phyloP scores from a whole-genome alignment of 2,329 filamentous ascomycete species.

The Trichoderma hamatum region DNA sequence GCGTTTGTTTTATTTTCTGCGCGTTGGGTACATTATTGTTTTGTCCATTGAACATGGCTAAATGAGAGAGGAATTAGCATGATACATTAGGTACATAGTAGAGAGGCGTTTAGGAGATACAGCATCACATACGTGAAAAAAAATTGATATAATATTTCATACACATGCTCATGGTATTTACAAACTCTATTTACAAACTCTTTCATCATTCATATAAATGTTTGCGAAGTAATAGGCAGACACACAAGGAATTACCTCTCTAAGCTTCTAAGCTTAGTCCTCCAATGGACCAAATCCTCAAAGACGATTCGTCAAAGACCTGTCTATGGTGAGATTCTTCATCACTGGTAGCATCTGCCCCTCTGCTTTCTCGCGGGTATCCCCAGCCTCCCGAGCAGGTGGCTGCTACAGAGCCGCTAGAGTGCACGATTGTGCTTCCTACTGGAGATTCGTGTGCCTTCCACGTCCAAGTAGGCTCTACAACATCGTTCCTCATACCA shows the following conservation, averaged over 20 bases:
- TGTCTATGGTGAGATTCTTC: background rate
- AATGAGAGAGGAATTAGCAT: background rate
- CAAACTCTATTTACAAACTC: no score
- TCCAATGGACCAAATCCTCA: slow-evolving; percentile 33
- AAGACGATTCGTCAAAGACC: slow-evolving; percentile 31
- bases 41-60: background rate
- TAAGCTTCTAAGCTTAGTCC: background rate
- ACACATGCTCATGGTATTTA: background rate
- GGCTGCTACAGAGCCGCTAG: slow-evolving; percentile 57
- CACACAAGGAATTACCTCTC: background rate
- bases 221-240: background rate
- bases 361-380: slow-evolving; percentile 30
- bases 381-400: slow-evolving; percentile 61
- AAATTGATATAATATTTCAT: slow-evolving; percentile 3
- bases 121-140: background rate
- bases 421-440: slow-evolving; percentile 55
- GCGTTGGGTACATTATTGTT: background rate
- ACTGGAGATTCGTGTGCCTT: slow-evolving; percentile 51
- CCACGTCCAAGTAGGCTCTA: slow-evolving; percentile 55
- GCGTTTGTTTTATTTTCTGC: background rate
- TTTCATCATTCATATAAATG: background rate
- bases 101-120: background rate
- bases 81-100: background rate
- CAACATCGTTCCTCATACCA: slow-evolving; percentile 50
- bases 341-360: background rate